Evolutionary conservation across 2,329 filamentous ascomycete species (phyloP), one percentile per base, ranked within the genome.

Genomic region (Simplicillium sp.): DNA sequence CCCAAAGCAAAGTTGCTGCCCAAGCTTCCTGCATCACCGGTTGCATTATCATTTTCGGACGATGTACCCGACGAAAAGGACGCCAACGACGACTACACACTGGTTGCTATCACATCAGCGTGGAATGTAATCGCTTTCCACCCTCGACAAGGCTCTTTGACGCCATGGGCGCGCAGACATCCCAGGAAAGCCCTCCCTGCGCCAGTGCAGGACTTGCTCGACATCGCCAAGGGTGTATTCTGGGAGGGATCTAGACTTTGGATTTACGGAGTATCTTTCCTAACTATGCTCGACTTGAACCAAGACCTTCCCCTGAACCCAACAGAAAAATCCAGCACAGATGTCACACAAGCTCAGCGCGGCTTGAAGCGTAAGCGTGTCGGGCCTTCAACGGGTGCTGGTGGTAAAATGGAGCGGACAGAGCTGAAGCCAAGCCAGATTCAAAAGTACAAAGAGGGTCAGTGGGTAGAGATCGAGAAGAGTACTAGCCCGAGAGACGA

Each of bases 251-350:
- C 69, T 20, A 76, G 90, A 12, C 63, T 90, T 7, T 97, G 90
- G 87, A 65, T 97, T 15, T 96, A 94, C 54, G 89, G 90, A 7
- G 76, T 79, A 33, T 81, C 77, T 1, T 97, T 88, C 73, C 62
- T 98, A 17, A 88, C 86, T 65, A 97, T 97, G 89, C 77, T 98
- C 45, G 88, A 97, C 58, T 66, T 94, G 25, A 75, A 76, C 15
- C 74, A 75, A 52, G 83, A 95, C 57, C 72, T 92, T 18, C 54
- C 55, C n/a, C 51, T 55, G 31, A 47, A 54, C 1, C 43, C 48
- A 1, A 49, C 47, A 2, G 52, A 58, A 13, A 48, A 54, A n/a
- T 57, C 61, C 29, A 35, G 38, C 33, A 46, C 60, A 58, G 47
- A 49, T 47, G 44, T 51, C 43, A 15, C 46, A 12, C 46, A 34